A percentile compares a stretch with the other conserved stretches of the same genome.
phyloP scores from a whole-genome alignment of 106 monocot genomes.

The Hemerocallis citrina region DNA sequence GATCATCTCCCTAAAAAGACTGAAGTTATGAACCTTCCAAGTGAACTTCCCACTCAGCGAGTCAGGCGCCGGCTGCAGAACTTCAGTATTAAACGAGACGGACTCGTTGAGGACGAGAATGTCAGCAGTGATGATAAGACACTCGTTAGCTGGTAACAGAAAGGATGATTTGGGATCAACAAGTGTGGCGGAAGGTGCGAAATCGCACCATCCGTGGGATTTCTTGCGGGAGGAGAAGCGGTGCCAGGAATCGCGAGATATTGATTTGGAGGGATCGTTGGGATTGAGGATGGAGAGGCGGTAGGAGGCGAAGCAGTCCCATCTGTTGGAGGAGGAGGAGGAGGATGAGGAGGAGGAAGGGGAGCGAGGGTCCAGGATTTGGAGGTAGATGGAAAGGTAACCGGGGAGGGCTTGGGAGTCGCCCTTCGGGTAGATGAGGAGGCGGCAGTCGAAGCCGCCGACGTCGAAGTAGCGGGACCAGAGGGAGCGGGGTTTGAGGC shows the following conservation, averaged over 20 bases:
- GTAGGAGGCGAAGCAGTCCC: slow-evolving; percentile 89
- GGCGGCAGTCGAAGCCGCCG: slow-evolving; percentile 86
- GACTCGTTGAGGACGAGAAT: slow-evolving; percentile 70
- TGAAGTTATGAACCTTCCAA: slow-evolving; percentile 79
- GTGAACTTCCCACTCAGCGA: slow-evolving; percentile 72
- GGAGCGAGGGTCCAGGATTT: slow-evolving; percentile 82
- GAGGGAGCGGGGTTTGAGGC: slow-evolving; percentile 50
- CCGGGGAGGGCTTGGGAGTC: slow-evolving; percentile 87
- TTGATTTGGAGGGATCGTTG: slow-evolving; percentile 47
- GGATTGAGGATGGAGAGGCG: slow-evolving; percentile 55
- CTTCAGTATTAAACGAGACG: slow-evolving; percentile 34
- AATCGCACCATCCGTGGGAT: slow-evolving; percentile 96
- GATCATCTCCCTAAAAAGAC: slow-evolving; percentile 76
- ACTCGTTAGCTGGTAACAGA: slow-evolving; percentile 22
- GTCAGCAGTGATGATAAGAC: slow-evolving; percentile 57
- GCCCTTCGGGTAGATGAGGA: slow-evolving; percentile 78
- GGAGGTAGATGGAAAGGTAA: slow-evolving; percentile 82
- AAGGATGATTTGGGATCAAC: slow-evolving; percentile 48
- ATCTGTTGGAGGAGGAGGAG: too few relatives aligned
- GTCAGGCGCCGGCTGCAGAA: slow-evolving; percentile 13
- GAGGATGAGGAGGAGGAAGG: slow-evolving; percentile 29
- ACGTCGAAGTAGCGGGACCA: slow-evolving; percentile 93
- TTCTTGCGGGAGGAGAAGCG: slow-evolving; percentile 91
- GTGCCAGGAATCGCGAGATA: slow-evolving; percentile 86
- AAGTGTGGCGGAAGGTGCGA: slow-evolving; percentile 53